A percentile compares a stretch with the other conserved stretches of the same genome.
These are phyloP conservation scores for Arachis monticola DNA, from an alignment of 331 rosid genomes.

Conservation along the genomic window DNA sequence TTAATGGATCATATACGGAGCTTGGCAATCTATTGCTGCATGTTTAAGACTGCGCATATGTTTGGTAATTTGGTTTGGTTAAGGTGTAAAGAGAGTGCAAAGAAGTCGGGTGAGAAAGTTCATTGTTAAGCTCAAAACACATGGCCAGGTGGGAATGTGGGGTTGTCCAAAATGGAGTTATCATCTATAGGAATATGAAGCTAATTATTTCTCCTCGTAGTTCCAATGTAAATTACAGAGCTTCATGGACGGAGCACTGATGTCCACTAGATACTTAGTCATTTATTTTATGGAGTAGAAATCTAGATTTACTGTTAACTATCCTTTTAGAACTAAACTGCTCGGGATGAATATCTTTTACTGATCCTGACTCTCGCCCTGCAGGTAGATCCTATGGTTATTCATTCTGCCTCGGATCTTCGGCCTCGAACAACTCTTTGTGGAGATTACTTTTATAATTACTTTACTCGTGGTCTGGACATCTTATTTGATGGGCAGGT, in stretches of 20 bases:
- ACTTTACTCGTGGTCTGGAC: constrained; percentile 90
- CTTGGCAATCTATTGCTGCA: constrained; percentile 15
- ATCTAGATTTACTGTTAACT: constrained; percentile 21
- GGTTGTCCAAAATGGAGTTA: neutral
- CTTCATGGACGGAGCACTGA: constrained; percentile 6
- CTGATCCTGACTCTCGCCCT: constrained; percentile 36
- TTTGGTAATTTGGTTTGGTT: constrained; percentile 29
- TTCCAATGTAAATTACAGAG: constrained; percentile 15
- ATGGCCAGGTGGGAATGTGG: neutral
- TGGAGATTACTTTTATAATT: constrained; percentile 91
- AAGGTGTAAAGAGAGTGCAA: neutral
- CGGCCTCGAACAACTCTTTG: constrained; percentile 86
- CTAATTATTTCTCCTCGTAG: constrained; percentile 18
- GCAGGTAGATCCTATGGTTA: constrained; percentile 96
- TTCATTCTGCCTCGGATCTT: constrained; percentile 85
- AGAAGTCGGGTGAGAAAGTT: constrained; percentile 13
- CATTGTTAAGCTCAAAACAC: neutral
- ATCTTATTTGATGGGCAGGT: constrained; percentile 98
- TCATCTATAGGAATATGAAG: neutral
- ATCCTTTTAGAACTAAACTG: constrained; percentile 1
- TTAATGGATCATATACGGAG: constrained; percentile 19
- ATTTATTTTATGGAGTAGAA: constrained; percentile 7
- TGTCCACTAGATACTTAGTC: neutral
- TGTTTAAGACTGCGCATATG: constrained; percentile 3
- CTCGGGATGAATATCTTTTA: constrained; percentile 25